Evolutionary conservation across 352 stramenopile genomes (phyloP).

Genomic region (Phytophthora tubulina): DNA sequence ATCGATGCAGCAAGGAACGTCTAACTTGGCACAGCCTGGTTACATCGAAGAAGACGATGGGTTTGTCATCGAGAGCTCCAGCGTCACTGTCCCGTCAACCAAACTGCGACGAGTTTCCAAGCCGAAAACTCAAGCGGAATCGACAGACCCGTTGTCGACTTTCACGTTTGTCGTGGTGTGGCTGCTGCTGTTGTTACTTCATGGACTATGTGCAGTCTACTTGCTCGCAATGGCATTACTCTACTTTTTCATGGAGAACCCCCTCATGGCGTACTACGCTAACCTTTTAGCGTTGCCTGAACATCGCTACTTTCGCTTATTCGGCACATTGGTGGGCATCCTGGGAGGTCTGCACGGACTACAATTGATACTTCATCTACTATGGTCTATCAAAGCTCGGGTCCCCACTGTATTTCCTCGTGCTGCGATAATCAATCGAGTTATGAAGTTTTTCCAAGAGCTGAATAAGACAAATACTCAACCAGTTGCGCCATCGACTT

Average conservation of each 20-base stretch:
- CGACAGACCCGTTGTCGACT: constrained; percentile 7
- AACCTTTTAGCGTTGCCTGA: constrained; percentile 39
- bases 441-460: not conserved
- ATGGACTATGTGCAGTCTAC: constrained; percentile 28
- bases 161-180: constrained; percentile 22
- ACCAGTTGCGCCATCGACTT: not conserved
- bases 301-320: constrained; percentile 36
- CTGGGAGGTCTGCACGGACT: constrained; percentile 30
- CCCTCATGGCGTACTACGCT: constrained; percentile 57
- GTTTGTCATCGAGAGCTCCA: constrained; percentile 9
- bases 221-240: constrained; percentile 28
- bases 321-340: constrained; percentile 32
- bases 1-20: too few species aligned
- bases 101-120: constrained; percentile 8
- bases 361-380: constrained; percentile 22
- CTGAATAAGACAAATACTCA: constrained; percentile 8
- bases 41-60: constrained; percentile 14
- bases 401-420: constrained; percentile 21
- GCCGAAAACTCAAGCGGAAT: not conserved
- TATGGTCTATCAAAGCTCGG: constrained; percentile 22
- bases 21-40: too few species aligned
- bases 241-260: constrained; percentile 50
- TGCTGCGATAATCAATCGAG: constrained; percentile 16
- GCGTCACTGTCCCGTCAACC: constrained; percentile 3
- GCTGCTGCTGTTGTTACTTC: constrained; percentile 23